Conservation (phyloP, 2,329 filamentous ascomycete species). For the Waltergamsia citrina region DNA sequence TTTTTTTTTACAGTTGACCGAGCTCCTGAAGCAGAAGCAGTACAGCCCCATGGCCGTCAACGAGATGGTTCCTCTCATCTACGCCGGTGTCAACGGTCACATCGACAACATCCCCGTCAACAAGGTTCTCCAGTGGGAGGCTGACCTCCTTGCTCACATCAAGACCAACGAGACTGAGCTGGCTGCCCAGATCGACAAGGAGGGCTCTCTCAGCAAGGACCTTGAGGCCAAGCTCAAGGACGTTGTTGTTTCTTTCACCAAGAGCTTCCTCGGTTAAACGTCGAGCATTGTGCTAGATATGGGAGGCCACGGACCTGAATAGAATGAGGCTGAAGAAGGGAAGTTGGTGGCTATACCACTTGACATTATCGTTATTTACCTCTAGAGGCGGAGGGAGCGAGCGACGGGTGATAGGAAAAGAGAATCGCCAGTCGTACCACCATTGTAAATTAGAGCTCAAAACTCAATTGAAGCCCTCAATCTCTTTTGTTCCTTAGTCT, state of each 20-base stretch:
- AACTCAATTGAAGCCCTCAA: slow-evolving; percentile 50
- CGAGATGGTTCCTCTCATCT: slow-evolving; percentile 99
- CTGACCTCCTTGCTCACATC: slow-evolving; percentile 87
- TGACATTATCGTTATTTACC: slow-evolving; percentile 30
- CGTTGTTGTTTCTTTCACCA: slow-evolving; percentile 72
- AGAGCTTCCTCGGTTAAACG: slow-evolving; percentile 68
- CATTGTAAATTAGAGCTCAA: slow-evolving; percentile 56
- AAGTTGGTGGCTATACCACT: slow-evolving; percentile 39
- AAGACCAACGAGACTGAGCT: slow-evolving; percentile 83
- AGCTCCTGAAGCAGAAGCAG: slow-evolving; percentile 99
- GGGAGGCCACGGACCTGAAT: slow-evolving; percentile 11
- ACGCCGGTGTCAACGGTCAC: slow-evolving; percentile 95
- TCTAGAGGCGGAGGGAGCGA: slow-evolving; percentile 34
- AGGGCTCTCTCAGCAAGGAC: slow-evolving; percentile 94
- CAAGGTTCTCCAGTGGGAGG: slow-evolving; percentile 92
- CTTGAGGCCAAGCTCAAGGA: slow-evolving; percentile 76
- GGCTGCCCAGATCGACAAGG: slow-evolving; percentile 81
- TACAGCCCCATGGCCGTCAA: slow-evolving; percentile 97
- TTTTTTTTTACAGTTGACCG: slow-evolving; percentile 60
- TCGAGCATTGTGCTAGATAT: slow-evolving; percentile 15
- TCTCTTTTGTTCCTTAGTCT: slow-evolving; percentile 42
- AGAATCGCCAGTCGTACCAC: slow-evolving; percentile 38
- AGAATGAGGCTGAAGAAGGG: slow-evolving; percentile 20
- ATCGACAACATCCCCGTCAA: slow-evolving; percentile 80
- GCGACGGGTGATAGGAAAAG: slow-evolving; percentile 33